phyloP scores from a whole-genome alignment of 169 alveolate species.

The Babesia ovata region DNA sequence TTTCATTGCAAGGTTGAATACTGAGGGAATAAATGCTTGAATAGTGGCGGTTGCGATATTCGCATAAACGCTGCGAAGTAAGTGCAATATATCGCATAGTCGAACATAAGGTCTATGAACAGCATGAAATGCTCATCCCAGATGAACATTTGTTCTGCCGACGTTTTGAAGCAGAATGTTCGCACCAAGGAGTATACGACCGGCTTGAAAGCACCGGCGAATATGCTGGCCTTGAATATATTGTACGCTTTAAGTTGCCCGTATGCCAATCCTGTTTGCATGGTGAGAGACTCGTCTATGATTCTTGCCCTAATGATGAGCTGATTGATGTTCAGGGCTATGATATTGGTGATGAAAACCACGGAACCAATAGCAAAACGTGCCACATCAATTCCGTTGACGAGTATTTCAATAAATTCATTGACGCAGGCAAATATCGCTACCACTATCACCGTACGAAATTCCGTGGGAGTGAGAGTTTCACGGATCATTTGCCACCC shows the following conservation, averaged over 20 bases:
- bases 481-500: constrained; percentile 66
- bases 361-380: constrained; percentile 49
- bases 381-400: constrained; percentile 58
- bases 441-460: constrained; percentile 39
- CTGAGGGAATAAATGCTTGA: constrained; percentile 42
- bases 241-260: constrained; percentile 44
- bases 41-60: constrained; percentile 35
- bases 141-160: constrained; percentile 48
- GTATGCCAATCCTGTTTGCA: constrained; percentile 55
- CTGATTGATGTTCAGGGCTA: constrained; percentile 63
- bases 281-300: constrained; percentile 47
- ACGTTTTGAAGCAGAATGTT: constrained; percentile 40
- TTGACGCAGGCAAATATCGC: constrained; percentile 10
- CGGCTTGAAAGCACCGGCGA: constrained; percentile 54
- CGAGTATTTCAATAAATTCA: constrained; percentile 59
- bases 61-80: constrained; percentile 50
- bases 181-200: constrained; percentile 47
- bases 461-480: constrained; percentile 31
- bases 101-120: constrained; percentile 52
- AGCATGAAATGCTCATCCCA: constrained; percentile 71
- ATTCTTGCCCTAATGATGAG: constrained; percentile 48
- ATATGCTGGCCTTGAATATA: constrained; percentile 36
- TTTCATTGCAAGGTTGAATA: too few species aligned
- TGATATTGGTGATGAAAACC: constrained; percentile 39
- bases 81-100: constrained; percentile 23